Evolutionary conservation across 805 yeast species (phyloP).

Genomic region (Monosporozyma solicola): DNA sequence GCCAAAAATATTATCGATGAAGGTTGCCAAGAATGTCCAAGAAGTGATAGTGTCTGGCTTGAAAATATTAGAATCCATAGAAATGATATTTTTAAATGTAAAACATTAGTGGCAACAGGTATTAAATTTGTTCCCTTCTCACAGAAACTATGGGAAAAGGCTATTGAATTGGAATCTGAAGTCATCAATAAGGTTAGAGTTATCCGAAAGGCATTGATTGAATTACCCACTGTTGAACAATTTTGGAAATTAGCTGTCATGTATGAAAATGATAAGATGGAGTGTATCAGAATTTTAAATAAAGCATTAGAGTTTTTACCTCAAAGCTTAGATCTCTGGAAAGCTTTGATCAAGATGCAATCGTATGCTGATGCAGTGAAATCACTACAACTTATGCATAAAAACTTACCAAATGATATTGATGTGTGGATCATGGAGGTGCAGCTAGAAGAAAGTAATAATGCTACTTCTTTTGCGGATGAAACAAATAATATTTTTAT

Average conservation of each 20-base stretch:
- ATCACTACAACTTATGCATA: slow-evolving; percentile 53
- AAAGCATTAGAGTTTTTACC: slow-evolving; percentile 70
- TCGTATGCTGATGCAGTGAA: slow-evolving; percentile 41
- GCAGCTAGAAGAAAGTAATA: slow-evolving; percentile 49
- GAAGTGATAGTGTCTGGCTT: slow-evolving; percentile 70
- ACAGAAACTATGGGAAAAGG: slow-evolving; percentile 63
- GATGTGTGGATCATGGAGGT: slow-evolving; percentile 65
- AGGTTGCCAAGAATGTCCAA: slow-evolving; percentile 65
- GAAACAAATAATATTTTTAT: slow-evolving; percentile 8
- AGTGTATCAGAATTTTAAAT: slow-evolving; percentile 43
- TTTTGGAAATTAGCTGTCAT: slow-evolving; percentile 67
- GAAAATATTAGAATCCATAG: slow-evolving; percentile 60
- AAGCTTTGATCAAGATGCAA: slow-evolving; percentile 40
- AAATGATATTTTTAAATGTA: slow-evolving; percentile 37
- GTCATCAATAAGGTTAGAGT: slow-evolving; percentile 43
- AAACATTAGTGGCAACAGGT: slow-evolving; percentile 56
- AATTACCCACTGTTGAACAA: slow-evolving; percentile 43
- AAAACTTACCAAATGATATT: slow-evolving; percentile 37
- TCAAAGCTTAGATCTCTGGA: slow-evolving; percentile 55
- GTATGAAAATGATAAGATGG: slow-evolving; percentile 44
- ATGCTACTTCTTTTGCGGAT: slow-evolving; percentile 27
- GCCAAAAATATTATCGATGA: slow-evolving; percentile 60
- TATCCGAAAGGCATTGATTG: slow-evolving; percentile 63
- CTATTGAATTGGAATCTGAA: slow-evolving; percentile 58
- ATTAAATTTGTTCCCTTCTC: slow-evolving; percentile 48